A percentile compares a stretch with the other conserved stretches of the same genome.
Evolutionary conservation across 768 basidiomycete species (phyloP).

Genomic region (Chlorophyllum brunneum): DNA sequence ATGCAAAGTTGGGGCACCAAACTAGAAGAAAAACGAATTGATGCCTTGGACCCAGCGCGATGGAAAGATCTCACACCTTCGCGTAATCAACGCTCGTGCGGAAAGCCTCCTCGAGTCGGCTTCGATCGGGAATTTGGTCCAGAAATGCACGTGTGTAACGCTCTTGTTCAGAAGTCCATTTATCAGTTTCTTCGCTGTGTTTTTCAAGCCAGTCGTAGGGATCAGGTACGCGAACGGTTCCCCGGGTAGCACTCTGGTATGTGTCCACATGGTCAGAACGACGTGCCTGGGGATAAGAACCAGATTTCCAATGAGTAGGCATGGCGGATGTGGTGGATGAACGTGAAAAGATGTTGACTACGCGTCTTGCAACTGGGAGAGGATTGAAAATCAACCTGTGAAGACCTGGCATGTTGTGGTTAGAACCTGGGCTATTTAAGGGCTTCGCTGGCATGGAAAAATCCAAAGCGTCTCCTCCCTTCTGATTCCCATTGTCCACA

Average conservation of each 20-base stretch:
- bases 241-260: conserved; percentile 63
- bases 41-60: neutral
- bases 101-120: conserved; percentile 57
- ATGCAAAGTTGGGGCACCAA: conserved; percentile 56
- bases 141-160: conserved; percentile 55
- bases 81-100: conserved; percentile 39
- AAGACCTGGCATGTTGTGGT: conserved; percentile 20
- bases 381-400: conserved; percentile 14
- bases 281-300: conserved; percentile 60
- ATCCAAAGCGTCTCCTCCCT: too few relatives aligned
- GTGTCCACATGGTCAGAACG: conserved; percentile 64
- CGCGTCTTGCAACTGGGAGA: conserved; percentile 16
- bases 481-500: neutral
- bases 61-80: conserved; percentile 28
- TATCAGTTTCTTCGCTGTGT: conserved; percentile 56
- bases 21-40: conserved; percentile 33
- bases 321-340: conserved; percentile 29
- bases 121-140: conserved; percentile 57
- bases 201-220: conserved; percentile 77
- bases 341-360: conserved; percentile 21
- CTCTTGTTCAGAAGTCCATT: conserved; percentile 62
- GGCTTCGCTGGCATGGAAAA: neutral
- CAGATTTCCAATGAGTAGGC: conserved; percentile 46
- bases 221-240: conserved; percentile 59
- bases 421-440: conserved; percentile 9